phyloP scores from a whole-genome alignment of 306 rosid genomes.

The Prunus armeniaca region DNA sequence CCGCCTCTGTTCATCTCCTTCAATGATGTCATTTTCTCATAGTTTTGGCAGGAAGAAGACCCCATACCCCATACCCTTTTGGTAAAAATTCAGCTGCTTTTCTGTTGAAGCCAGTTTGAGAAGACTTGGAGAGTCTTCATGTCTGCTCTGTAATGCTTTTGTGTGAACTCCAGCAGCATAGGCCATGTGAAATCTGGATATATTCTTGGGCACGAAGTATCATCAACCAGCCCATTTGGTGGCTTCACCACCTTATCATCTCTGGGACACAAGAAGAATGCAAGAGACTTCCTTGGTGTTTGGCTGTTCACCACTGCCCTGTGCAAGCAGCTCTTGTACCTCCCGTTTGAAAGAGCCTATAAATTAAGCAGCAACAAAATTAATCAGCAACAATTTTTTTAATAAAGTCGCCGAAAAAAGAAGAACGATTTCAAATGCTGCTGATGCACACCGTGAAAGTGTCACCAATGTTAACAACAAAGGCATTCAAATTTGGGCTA shows the following conservation, averaged over 20 bases:
- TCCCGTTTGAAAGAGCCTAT: slow-evolving; percentile 93
- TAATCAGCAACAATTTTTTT: neutral
- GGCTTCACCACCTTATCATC: slow-evolving; percentile 76
- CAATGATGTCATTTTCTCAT: slow-evolving; percentile 20
- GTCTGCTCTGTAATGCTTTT: slow-evolving; percentile 88
- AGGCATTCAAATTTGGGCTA: slow-evolving; percentile 71
- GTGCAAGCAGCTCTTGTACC: slow-evolving; percentile 91
- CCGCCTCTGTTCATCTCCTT: slow-evolving; percentile 14
- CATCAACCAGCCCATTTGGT: slow-evolving; percentile 70
- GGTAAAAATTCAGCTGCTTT: slow-evolving; percentile 26
- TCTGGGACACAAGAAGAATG: slow-evolving; percentile 88
- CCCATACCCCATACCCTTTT: neutral
- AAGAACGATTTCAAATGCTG: neutral
- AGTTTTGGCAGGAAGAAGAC: neutral
- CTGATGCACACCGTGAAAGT: slow-evolving; percentile 70
- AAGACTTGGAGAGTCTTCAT: slow-evolving; percentile 76
- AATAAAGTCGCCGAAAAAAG: neutral
- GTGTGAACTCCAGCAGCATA: slow-evolving; percentile 76
- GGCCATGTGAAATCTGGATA: slow-evolving; percentile 99
- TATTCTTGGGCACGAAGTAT: slow-evolving; percentile 43
- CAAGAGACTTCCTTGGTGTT: slow-evolving; percentile 78
- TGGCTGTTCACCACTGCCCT: slow-evolving; percentile 91
- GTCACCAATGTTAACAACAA: slow-evolving; percentile 96
- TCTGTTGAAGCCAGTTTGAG: slow-evolving; percentile 63
- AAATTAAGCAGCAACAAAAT: neutral